Evolutionary conservation across 2,329 filamentous ascomycete genomes (phyloP).

Genomic region (Verticillium zaregamsianum): DNA sequence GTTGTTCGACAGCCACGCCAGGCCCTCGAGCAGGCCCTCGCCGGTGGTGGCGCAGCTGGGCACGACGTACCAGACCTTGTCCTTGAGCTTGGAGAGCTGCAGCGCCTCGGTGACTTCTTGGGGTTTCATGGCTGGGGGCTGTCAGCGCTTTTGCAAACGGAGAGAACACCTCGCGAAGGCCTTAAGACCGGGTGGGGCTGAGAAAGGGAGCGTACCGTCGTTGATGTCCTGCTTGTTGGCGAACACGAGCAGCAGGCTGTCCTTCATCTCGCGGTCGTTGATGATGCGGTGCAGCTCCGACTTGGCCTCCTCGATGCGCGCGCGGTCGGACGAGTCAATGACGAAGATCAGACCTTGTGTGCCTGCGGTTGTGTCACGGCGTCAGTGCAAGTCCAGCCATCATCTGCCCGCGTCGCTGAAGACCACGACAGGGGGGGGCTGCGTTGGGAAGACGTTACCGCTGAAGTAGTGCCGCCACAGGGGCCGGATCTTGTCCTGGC

Average conservation of each 20-base stretch:
- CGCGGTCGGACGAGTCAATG: constrained; percentile 89
- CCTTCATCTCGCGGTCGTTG: constrained; percentile 96
- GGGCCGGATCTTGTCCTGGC: constrained; percentile 97
- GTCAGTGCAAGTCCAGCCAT: background rate
- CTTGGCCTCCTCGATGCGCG: constrained; percentile 86
- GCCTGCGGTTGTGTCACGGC: constrained; percentile 42
- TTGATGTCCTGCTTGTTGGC: constrained; percentile 98
- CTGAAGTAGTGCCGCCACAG: constrained; percentile 97
- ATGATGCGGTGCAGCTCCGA: constrained; percentile 96
- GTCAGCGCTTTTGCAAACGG: background rate
- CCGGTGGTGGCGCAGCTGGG: constrained; percentile 79
- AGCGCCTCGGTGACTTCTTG: constrained; percentile 76
- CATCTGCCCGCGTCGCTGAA: background rate
- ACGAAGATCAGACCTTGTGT: constrained; percentile 99
- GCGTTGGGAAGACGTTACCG: constrained; percentile 40
- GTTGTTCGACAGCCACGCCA: constrained; percentile 82
- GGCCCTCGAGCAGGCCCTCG: constrained; percentile 75
- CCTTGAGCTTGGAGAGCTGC: constrained; percentile 71
- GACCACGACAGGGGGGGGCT: background rate
- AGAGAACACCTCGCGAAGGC: too few species aligned
- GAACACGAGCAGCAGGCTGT: constrained; percentile 89
- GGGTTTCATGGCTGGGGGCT: constrained; percentile 64
- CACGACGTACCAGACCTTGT: constrained; percentile 82
- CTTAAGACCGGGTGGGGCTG: background rate
- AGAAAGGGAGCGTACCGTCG: constrained; percentile 50